These are phyloP conservation scores for Lotmaria passim DNA, from an alignment of 208 protist species.

Conservation along the genomic window DNA sequence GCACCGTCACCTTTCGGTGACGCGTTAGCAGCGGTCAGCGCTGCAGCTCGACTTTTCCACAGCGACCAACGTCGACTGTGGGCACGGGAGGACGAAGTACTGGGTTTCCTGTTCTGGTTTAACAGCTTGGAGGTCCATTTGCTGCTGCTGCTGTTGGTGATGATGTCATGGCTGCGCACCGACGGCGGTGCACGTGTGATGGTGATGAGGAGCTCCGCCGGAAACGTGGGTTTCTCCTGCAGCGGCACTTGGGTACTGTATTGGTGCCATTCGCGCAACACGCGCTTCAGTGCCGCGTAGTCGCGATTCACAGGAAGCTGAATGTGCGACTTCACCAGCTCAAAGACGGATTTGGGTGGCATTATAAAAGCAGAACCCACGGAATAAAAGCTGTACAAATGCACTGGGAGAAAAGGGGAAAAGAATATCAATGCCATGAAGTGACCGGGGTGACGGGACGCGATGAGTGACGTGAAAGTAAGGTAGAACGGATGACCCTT, in stretches of 20 bases:
- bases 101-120: too few relatives aligned
- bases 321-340: constrained; percentile 70
- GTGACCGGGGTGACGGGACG: too few relatives aligned
- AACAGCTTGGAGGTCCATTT: neutral
- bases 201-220: constrained; percentile 58
- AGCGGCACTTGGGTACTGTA: constrained; percentile 63
- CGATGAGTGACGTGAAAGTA: too few relatives aligned
- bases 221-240: constrained; percentile 57
- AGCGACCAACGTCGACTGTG: constrained; percentile 22
- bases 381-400: neutral
- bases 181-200: constrained; percentile 26
- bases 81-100: neutral
- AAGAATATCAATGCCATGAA: too few relatives aligned
- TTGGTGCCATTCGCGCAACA: constrained; percentile 69
- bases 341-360: constrained; percentile 21
- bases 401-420: too few relatives aligned
- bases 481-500: too few relatives aligned
- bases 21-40: too few relatives aligned
- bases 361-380: constrained; percentile 7
- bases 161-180: neutral
- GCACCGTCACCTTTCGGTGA: neutral
- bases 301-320: constrained; percentile 57
- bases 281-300: constrained; percentile 54
- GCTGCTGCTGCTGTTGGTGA: neutral
- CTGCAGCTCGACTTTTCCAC: neutral